These are phyloP conservation scores for Drosera capensis DNA, from an alignment of 148 eudicot genomes.

Conservation along the genomic window DNA sequence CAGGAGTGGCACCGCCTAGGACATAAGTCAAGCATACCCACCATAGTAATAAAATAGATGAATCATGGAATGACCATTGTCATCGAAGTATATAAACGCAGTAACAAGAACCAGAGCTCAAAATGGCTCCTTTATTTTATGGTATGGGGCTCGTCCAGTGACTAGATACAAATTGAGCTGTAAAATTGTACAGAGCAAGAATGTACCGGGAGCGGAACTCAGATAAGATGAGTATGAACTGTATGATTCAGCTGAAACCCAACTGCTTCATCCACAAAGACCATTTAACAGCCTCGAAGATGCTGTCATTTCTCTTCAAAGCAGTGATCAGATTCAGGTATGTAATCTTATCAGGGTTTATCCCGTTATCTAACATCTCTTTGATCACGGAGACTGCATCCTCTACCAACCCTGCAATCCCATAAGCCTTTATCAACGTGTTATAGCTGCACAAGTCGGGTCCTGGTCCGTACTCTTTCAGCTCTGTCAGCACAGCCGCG, in stretches of 20 bases:
- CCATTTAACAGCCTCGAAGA: conserved; percentile 94
- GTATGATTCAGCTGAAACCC: conserved; percentile 41
- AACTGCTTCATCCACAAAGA: conserved; percentile 96
- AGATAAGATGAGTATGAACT: too few species aligned
- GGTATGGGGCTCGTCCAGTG: too few species aligned
- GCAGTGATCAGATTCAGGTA: conserved; percentile 56
- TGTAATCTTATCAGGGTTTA: conserved; percentile 59
- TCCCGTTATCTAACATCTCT: conserved; percentile 70
- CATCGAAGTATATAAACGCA: too few species aligned
- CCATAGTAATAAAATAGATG: too few species aligned
- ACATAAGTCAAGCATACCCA: too few species aligned
- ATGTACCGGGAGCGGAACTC: too few species aligned
- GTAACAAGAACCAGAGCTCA: too few species aligned
- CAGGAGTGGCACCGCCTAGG: too few species aligned
- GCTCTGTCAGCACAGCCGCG: conserved; percentile 39
- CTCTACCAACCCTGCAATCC: conserved; percentile 92
- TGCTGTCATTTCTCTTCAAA: conserved; percentile 57
- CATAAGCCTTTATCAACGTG: conserved; percentile 91
- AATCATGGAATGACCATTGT: too few species aligned
- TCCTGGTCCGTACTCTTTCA: conserved; percentile 56
- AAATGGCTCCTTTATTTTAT: too few species aligned
- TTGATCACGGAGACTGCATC: conserved; percentile 72
- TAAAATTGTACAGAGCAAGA: too few species aligned
- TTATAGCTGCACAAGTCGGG: conserved; percentile 85
- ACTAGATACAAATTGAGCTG: too few species aligned